Evolutionary conservation across 345 rosid genomes (phyloP).

Genomic region (Theobroma cacao): DNA sequence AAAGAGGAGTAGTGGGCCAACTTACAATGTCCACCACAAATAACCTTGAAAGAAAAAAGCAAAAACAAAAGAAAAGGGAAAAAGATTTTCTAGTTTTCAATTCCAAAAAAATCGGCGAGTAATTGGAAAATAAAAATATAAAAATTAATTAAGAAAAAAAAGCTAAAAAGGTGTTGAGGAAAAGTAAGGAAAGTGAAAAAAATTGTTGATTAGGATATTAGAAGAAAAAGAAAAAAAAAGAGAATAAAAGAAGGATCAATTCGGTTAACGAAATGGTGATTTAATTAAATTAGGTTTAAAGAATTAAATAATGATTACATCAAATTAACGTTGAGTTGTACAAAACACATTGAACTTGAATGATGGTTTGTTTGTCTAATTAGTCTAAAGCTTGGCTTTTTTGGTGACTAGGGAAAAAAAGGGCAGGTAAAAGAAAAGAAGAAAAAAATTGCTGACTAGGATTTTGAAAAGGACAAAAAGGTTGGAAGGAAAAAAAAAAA

Average conservation of each 20-base stretch:
- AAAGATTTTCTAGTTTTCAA: too few species aligned
- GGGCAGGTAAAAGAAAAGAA: neutral
- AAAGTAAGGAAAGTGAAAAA: too few species aligned
- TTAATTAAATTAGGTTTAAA: too few species aligned
- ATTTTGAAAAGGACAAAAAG: conserved; percentile 11
- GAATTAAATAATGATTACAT: too few species aligned
- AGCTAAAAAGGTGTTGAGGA: too few species aligned
- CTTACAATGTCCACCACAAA: conserved; percentile 25
- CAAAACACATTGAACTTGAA: neutral
- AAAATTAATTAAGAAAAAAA: too few species aligned
- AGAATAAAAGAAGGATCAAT: too few species aligned
- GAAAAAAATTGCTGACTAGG: conserved; percentile 33
- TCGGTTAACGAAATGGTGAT: too few species aligned
- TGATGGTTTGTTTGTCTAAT: too few species aligned
- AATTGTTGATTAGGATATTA: too few species aligned
- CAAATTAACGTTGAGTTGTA: neutral
- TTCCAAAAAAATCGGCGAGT: neutral
- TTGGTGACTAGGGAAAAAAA: neutral
- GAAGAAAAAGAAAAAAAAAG: too few species aligned
- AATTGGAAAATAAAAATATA: neutral
- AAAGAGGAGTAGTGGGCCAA: conserved; percentile 18
- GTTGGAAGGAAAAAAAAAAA: neutral
- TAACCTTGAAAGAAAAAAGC: neutral
- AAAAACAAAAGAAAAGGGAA: neutral
- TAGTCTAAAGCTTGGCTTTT: neutral